A percentile compares a stretch with the other conserved stretches of the same genome.
Evolutionary conservation across 176 grass and related monocot genomes (phyloP).

Genomic region (Aegilops umbellulata): DNA sequence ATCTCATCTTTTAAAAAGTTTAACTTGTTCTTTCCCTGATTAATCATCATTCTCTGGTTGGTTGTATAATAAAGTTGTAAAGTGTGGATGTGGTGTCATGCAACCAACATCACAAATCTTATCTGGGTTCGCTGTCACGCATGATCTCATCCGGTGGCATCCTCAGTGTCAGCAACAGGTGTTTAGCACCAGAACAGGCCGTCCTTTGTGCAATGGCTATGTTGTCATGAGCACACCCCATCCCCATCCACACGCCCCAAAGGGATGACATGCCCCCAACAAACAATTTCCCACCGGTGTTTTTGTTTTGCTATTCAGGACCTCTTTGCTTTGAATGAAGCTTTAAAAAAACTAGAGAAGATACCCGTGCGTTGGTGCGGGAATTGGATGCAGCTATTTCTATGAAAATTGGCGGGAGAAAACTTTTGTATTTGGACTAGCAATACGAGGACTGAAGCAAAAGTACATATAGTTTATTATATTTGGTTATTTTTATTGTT

Average conservation of each 20-base stretch:
- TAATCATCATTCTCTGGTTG: conserved; percentile 4
- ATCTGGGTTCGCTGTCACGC: neutral
- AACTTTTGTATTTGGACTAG: no score
- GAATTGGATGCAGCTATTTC: no score
- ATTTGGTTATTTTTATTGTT: no score
- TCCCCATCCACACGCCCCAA: neutral
- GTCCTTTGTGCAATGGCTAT: neutral
- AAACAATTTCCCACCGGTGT: neutral
- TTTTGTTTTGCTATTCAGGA: neutral
- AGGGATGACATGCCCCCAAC: neutral
- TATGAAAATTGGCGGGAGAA: no score
- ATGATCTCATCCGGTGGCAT: neutral
- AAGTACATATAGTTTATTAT: no score
- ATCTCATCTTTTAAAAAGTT: conserved; percentile 18
- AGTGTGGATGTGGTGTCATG: conserved; percentile 20
- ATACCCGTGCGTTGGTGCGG: no score
- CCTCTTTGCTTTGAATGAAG: neutral
- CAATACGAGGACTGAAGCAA: no score
- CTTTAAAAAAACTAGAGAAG: no score
- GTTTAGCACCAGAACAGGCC: neutral
- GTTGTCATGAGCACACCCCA: neutral
- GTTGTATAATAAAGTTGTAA: conserved; percentile 17
- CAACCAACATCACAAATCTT: conserved; percentile 24
- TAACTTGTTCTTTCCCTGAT: neutral
- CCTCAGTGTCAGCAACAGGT: neutral